Base-by-base conservation (phyloP, 352 stramenopile species). In the Phytophthora sansomeana region DNA sequence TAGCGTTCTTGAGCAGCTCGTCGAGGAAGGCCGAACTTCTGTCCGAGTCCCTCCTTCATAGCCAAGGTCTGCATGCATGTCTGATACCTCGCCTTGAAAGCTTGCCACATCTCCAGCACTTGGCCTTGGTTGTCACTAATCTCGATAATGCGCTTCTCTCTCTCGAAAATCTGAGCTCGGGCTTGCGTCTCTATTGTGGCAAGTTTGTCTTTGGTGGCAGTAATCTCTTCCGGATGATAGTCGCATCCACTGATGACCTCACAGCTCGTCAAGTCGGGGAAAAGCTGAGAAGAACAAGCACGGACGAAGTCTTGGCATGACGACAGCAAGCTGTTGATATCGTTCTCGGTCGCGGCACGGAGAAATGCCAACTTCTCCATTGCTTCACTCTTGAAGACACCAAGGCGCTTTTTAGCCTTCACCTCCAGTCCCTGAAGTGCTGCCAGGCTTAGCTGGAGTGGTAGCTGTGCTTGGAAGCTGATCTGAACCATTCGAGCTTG, bases 21-120 rank as follows among this genome's bases (percentile, higher is more conserved):
- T 0, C 89, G 72, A 50, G 92, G 92, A 21, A 93, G 67, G 13
- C 92, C 90, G 35, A 94, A 98, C 69, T 95, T 97, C 65, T 92
- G 89, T 0, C 91, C 91, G 0, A 98, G 72, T 0, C 92, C 91
- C 63, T 97, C 89, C 50, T 89, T 87, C 74, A 98, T 92, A 14
- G 85, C 93, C 43, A 98, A 64, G 35, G 64, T 86, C 57, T 95
- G 89, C 17, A 92, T 61, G 48, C 81, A 95, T n/a, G 46, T 26
- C 29, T 94, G 82, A 63, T 91, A 89, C 17, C 87, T 76, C 7
- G 58, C 46, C 52, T 94, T 88, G 74, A 97, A 97, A 5, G 67
- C 43, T 28, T 80, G 51, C 17, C 63, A 78, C 19, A 74, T 60
- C 10, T 58, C 64, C n/a, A 84, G 14, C 0, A 88, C 46, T n/a